Percentiles rank a stretch among this genome's conserved stretches.
phyloP scores from a whole-genome alignment of 2,329 filamentous ascomycete species.

The Phyllosticta capitalensis region DNA sequence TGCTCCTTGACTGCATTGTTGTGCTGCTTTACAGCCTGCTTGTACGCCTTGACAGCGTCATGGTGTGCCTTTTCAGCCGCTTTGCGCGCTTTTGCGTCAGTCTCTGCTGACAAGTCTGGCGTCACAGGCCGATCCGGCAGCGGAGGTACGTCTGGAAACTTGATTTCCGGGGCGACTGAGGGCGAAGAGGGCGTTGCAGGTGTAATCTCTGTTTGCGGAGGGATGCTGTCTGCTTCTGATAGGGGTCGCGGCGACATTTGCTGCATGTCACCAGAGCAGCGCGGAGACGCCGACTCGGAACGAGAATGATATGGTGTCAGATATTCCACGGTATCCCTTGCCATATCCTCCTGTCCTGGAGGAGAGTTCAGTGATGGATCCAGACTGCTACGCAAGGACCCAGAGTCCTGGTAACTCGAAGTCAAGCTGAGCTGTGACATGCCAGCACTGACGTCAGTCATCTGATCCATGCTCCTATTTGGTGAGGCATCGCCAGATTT shows the following conservation, averaged over 20 bases:
- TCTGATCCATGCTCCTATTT: neutral
- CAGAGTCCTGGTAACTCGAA: neutral
- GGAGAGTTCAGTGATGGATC: neutral
- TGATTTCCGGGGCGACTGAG: constrained; percentile 30
- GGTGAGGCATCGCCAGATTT: constrained; percentile 17
- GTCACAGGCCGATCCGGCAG: constrained; percentile 42
- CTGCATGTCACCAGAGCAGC: neutral
- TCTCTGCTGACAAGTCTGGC: constrained; percentile 45
- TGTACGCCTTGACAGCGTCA: constrained; percentile 53
- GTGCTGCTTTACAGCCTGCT: constrained; percentile 56
- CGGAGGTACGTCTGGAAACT: constrained; percentile 28
- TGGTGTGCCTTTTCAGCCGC: constrained; percentile 60
- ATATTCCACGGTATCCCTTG: neutral
- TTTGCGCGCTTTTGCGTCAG: constrained; percentile 57
- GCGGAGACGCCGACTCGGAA: neutral
- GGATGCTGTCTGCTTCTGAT: neutral
- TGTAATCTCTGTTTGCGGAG: neutral
- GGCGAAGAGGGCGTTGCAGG: neutral
- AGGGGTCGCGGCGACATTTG: neutral
- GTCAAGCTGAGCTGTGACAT: constrained; percentile 6
- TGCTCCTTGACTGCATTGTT: constrained; percentile 55
- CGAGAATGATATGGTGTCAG: neutral
- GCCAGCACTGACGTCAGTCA: neutral
- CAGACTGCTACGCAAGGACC: neutral
- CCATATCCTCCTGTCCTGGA: neutral